These are phyloP conservation scores for Spiromastix sp. DNA, from an alignment of 2,329 filamentous ascomycete genomes.

Conservation along the genomic window DNA sequence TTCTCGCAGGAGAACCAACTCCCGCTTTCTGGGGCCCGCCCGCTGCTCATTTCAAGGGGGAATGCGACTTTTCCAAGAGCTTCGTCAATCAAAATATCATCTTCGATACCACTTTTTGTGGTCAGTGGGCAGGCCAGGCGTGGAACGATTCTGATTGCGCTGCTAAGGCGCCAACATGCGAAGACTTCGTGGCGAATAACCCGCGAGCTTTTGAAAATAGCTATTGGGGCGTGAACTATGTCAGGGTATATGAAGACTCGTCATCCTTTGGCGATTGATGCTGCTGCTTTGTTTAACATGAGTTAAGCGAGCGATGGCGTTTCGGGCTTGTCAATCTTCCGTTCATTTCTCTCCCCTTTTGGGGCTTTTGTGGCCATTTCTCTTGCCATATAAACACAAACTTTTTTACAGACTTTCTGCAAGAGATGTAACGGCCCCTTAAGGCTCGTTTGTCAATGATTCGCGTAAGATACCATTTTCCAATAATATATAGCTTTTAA, in stretches of 20 bases:
- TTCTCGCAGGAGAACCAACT: constrained; percentile 33
- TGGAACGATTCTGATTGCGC: constrained; percentile 8
- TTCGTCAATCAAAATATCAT: constrained; percentile 34
- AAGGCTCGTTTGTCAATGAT: too few relatives aligned
- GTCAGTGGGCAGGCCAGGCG: constrained; percentile 41
- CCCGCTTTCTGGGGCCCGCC: constrained; percentile 37
- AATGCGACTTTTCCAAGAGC: constrained; percentile 30
- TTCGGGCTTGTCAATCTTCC: too few relatives aligned
- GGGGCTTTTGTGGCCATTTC: too few relatives aligned
- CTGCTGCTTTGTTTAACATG: neutral
- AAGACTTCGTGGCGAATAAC: constrained; percentile 10
- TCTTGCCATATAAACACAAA: too few relatives aligned
- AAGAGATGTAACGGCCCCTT: too few relatives aligned
- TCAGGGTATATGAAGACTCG: constrained; percentile 8
- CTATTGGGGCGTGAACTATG: constrained; percentile 11
- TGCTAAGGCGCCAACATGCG: constrained; percentile 6
- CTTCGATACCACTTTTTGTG: constrained; percentile 45
- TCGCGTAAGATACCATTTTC: too few relatives aligned
- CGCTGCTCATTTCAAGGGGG: constrained; percentile 33
- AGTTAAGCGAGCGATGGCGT: too few relatives aligned
- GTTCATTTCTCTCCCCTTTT: too few relatives aligned
- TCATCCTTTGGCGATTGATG: neutral
- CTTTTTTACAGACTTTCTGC: too few relatives aligned
- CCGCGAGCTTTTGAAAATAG: constrained; percentile 8
- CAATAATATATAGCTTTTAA: too few relatives aligned